Evolutionary conservation across 805 yeast species (phyloP), one percentile per base, ranked within the genome.

Genomic region (Maudiozyma bulderi): DNA sequence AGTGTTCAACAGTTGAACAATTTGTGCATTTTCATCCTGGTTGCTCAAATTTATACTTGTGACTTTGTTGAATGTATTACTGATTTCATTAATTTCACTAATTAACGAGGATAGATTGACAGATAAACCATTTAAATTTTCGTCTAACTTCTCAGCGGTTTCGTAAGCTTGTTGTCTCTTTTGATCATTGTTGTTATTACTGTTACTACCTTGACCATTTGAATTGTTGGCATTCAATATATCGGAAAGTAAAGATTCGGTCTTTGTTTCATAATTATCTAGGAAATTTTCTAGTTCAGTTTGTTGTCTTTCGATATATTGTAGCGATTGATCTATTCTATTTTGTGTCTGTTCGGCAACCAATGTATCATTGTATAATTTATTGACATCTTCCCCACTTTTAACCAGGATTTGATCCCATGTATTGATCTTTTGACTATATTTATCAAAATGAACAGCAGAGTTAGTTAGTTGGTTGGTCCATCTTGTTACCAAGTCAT

Each of bases 401-500:
- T 80, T 78, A 9, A 88, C 90, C 43, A 93, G 73, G 14, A 82
- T 78, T 53, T 78, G 77, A 65, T 93, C 99, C 97, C 98, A 93
- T 47, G 76, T 75, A 52, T 83, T 81, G 20, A 91, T 81, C 51
- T 83, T 84, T 28, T 73, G 71, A 8, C 96, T 81, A 62, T 87
- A 91, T 10, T 73, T 67, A 50, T 82, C 83, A 68, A 90, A 93
- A 37, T 86, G 82, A 29, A 76, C 74, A 2, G 91, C 78, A 0
- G 93, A 80, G 11, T 78, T 74, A 1, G 91, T 73, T 51, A 93
- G 68, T 56, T 93, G 95, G 49, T 81, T 80, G 0, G 97, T 85
- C 99, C 99, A 93, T 66, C 85, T 89, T 11, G 89, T 78, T 41
- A 93, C 85, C 55, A 93, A 75, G 63, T 93, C 98, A 60, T 93